Base-by-base conservation (phyloP, 352 stramenopile genomes). In the Discostella stelligera region DNA sequence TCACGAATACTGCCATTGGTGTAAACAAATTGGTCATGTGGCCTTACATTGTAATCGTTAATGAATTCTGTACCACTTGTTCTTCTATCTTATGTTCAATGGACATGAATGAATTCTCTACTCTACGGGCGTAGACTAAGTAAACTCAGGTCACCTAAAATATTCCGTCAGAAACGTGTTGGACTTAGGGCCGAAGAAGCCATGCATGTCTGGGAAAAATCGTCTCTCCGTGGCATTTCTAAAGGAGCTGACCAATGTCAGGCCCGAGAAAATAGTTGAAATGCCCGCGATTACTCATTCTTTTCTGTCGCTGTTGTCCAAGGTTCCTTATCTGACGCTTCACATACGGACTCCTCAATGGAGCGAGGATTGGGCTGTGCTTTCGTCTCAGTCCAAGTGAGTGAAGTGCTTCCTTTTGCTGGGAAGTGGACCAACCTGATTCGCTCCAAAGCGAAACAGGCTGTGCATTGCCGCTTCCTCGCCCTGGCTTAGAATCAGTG, bases 1-100 rank as follows among this genome's bases (percentile, higher is more conserved):
- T 77, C 88, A 93, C 67, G 79, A 86, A 4, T 58, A 92, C 58
- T 93, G 88, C 71, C 88, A 93, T 78, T 85, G 66, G 63, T 93
- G 88, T 77, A 48, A 74, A 49, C 20, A 71, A 25, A 16, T 10
- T 27, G 88, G 88, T n/a, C 88, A 93, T 71, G 56, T 86, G 44
- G 88, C 86, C 7, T 71, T 66, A 49, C 44, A 83, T 58, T 91
- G 83, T 76, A 49, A 39, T 13, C 7, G 7, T 14, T 44, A 44
- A 44, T 44, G 11, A 3, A 44, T 10, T 11, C 37, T 10, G 37
- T 44, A 13, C 7, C 37, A 1, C 0, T 44, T 14, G 37, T 44
- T 14, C 32, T 41, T 41, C 37, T 44, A 14, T 14, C 11, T 1
- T 44, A 44, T 14, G 37, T 14, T 14, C 37, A 44, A 14, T 14